phyloP scores from a whole-genome alignment of 305 asterid species.

The Fraxinus platypoda region DNA sequence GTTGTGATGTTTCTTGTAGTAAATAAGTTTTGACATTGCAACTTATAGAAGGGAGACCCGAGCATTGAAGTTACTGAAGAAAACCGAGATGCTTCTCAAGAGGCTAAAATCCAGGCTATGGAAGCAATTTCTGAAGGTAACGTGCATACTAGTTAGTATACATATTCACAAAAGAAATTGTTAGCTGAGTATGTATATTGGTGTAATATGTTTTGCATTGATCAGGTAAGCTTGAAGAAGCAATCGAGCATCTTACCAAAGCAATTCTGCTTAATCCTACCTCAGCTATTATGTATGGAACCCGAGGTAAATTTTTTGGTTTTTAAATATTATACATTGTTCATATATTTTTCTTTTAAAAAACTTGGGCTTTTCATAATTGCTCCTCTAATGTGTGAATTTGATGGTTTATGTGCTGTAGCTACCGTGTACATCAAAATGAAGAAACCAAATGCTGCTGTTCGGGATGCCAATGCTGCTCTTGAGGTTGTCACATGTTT shows the following conservation, averaged over 20 bases:
- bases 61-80: slow-evolving; percentile 84
- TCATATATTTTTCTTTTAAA: neutral
- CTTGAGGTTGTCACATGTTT: slow-evolving; percentile 56
- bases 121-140: slow-evolving; percentile 92
- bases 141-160: neutral
- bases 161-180: neutral
- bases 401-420: slow-evolving; percentile 33
- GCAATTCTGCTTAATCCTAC: slow-evolving; percentile 81
- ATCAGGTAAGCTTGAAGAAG: slow-evolving; percentile 83
- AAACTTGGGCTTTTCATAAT: neutral
- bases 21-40: neutral
- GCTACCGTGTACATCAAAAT: slow-evolving; percentile 85
- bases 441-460: slow-evolving; percentile 98
- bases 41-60: slow-evolving; percentile 84
- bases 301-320: slow-evolving; percentile 56
- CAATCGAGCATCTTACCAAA: slow-evolving; percentile 75
- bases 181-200: neutral
- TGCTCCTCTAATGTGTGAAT: slow-evolving; percentile 2
- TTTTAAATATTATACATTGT: neutral
- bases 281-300: slow-evolving; percentile 89
- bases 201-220: neutral
- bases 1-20: slow-evolving; percentile 8
- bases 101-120: slow-evolving; percentile 81
- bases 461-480: slow-evolving; percentile 89
- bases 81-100: slow-evolving; percentile 87